Conservation (phyloP, 73 alveolate genomes). For the Paramecium primaurelia region DNA sequence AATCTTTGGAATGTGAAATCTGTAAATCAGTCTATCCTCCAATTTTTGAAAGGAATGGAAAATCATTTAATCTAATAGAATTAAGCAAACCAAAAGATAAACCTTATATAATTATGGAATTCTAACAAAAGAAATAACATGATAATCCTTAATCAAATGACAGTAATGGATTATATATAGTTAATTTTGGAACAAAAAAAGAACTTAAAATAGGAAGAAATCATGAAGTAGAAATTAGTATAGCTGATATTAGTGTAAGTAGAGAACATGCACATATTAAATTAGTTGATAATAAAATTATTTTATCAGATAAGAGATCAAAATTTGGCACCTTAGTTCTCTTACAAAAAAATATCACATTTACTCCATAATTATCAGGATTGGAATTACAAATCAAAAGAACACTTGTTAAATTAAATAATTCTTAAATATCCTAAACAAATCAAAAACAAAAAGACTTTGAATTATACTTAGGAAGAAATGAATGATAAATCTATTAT, state of each 20-base stretch:
- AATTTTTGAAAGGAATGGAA: constrained; percentile 53
- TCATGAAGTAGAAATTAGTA: constrained; percentile 69
- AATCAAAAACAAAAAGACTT: neutral
- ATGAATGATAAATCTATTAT: neutral
- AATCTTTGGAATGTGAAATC: constrained; percentile 80
- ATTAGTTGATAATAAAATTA: constrained; percentile 61
- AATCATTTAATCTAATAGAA: constrained; percentile 8
- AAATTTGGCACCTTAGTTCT: constrained; percentile 83
- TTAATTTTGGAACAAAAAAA: constrained; percentile 12
- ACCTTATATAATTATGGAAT: constrained; percentile 37
- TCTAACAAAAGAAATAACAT: neutral
- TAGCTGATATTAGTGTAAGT: constrained; percentile 83
- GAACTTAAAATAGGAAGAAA: constrained; percentile 77
- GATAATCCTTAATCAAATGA: neutral
- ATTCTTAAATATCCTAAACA: neutral
- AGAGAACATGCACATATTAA: constrained; percentile 72
- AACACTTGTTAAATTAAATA: neutral
- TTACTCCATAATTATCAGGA: constrained; percentile 17
- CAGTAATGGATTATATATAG: constrained; percentile 14
- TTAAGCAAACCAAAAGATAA: constrained; percentile 25
- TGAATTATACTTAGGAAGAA: constrained; percentile 10
- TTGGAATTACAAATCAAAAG: constrained; percentile 21
- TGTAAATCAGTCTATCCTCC: constrained; percentile 86
- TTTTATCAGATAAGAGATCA: constrained; percentile 73
- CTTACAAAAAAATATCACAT: constrained; percentile 39